Evolutionary conservation across 2,329 filamentous ascomycete species (phyloP).

Genomic region (Grosmannia clavigera): DNA sequence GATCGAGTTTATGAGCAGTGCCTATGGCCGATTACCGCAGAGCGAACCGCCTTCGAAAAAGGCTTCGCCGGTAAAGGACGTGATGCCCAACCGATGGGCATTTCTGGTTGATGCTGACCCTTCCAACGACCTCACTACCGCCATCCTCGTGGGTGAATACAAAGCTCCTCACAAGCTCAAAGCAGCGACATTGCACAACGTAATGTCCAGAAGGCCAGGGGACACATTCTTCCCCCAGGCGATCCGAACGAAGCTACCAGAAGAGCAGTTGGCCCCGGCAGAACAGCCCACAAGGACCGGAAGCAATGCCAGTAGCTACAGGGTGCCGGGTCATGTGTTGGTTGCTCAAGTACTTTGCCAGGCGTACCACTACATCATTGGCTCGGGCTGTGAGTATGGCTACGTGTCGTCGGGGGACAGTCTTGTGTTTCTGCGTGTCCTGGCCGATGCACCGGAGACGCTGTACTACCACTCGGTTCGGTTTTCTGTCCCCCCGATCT

Average conservation of each 20-base stretch:
- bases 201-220: neutral
- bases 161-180: conserved; percentile 4
- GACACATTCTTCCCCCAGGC: neutral
- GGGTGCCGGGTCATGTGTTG: neutral
- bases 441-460: neutral
- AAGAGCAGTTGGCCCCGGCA: neutral
- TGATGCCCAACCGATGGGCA: conserved; percentile 4
- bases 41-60: neutral
- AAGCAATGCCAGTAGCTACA: too few species aligned
- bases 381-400: conserved; percentile 4
- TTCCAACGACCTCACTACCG: neutral
- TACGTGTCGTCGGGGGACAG: conserved; percentile 8
- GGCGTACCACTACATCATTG: conserved; percentile 7
- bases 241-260: neutral
- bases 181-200: neutral
- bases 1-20: neutral
- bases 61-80: neutral
- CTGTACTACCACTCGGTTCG: conserved; percentile 4
- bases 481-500: neutral
- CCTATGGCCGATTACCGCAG: neutral
- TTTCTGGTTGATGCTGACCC: neutral
- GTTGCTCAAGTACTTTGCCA: conserved; percentile 5
- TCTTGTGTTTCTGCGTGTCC: conserved; percentile 5
- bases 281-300: neutral
- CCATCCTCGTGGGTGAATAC: conserved; percentile 4